A percentile compares a stretch with the other conserved stretches of the same genome.
Conservation (phyloP, 805 yeast species). For the Saccharomyces eubayanus region DNA sequence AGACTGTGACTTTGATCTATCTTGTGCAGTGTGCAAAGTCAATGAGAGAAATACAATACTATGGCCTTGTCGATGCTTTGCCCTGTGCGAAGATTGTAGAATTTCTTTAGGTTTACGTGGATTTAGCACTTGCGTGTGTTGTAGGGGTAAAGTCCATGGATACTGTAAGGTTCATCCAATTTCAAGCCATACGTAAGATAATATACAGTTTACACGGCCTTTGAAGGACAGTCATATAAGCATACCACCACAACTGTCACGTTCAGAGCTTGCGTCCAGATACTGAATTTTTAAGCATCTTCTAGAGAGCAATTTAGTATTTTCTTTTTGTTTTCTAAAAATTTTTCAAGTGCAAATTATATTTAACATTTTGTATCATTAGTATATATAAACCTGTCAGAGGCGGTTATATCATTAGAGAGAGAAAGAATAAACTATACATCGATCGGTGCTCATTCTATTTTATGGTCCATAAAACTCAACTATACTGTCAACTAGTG, state of each 20-base stretch:
- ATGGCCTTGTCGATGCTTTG: slow-evolving; percentile 92
- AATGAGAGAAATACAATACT: slow-evolving; percentile 67
- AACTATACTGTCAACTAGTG: slow-evolving; percentile 41
- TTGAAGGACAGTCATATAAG: neutral
- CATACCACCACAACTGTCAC: neutral
- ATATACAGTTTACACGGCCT: neutral
- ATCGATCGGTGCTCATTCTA: neutral
- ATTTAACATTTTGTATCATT: neutral
- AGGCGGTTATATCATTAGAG: neutral
- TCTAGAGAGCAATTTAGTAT: neutral
- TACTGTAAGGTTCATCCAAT: slow-evolving; percentile 32
- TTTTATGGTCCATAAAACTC: neutral
- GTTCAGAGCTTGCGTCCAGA: neutral
- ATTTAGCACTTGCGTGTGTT: slow-evolving; percentile 75
- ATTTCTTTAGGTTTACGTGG: slow-evolving; percentile 62
- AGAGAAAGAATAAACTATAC: neutral
- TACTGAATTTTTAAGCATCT: neutral
- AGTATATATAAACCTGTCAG: neutral
- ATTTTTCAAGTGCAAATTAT: neutral
- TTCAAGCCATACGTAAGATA: neutral
- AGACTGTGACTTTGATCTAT: slow-evolving; percentile 28
- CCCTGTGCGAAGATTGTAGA: slow-evolving; percentile 80
- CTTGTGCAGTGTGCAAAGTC: slow-evolving; percentile 76
- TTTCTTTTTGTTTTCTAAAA: neutral
- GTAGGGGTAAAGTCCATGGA: slow-evolving; percentile 64